Evolutionary conservation across 768 basidiomycete species (phyloP).

Genomic region (Phanerochaete carnosa): DNA sequence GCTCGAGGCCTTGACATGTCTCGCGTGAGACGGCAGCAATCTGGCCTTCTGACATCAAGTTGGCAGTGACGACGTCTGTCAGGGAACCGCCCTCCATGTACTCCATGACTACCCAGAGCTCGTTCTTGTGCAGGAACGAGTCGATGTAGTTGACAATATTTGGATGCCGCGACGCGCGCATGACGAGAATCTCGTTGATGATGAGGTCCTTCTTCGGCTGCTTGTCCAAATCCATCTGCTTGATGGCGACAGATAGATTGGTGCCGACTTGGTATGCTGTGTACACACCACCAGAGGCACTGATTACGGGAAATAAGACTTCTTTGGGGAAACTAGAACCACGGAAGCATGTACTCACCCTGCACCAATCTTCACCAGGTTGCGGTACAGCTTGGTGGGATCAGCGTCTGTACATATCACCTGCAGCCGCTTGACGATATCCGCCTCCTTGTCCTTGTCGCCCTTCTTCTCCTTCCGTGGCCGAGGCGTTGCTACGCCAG

Average conservation of each 20-base stretch:
- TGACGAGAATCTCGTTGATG: slow-evolving; percentile 99
- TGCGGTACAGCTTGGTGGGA: slow-evolving; percentile 90
- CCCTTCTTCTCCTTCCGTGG: slow-evolving; percentile 81
- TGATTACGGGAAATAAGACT: slow-evolving; percentile 27
- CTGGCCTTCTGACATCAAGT: slow-evolving; percentile 97
- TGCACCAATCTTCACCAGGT: slow-evolving; percentile 95
- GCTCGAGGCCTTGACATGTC: slow-evolving; percentile 89
- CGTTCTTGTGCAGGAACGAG: slow-evolving; percentile 96
- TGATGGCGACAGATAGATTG: slow-evolving; percentile 94
- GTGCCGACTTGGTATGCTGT: slow-evolving; percentile 97
- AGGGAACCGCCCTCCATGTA: slow-evolving; percentile 97
- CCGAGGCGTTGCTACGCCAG: slow-evolving; percentile 78
- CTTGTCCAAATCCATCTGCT: slow-evolving; percentile 99
- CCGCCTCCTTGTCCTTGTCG: slow-evolving; percentile 77
- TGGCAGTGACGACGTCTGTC: slow-evolving; percentile 94
- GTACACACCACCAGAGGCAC: slow-evolving; percentile 96
- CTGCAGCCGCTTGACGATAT: slow-evolving; percentile 87
- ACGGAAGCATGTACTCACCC: slow-evolving; percentile 54
- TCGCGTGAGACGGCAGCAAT: slow-evolving; percentile 96
- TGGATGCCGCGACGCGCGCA: slow-evolving; percentile 95
- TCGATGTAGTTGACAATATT: slow-evolving; percentile 99
- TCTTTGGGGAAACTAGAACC: background rate
- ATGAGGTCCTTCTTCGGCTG: slow-evolving; percentile 99
- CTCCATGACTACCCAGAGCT: slow-evolving; percentile 99
- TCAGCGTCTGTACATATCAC: slow-evolving; percentile 98